Base-by-base conservation (phyloP, 176 grass and related monocot genomes). In the Secale cereale region DNA sequence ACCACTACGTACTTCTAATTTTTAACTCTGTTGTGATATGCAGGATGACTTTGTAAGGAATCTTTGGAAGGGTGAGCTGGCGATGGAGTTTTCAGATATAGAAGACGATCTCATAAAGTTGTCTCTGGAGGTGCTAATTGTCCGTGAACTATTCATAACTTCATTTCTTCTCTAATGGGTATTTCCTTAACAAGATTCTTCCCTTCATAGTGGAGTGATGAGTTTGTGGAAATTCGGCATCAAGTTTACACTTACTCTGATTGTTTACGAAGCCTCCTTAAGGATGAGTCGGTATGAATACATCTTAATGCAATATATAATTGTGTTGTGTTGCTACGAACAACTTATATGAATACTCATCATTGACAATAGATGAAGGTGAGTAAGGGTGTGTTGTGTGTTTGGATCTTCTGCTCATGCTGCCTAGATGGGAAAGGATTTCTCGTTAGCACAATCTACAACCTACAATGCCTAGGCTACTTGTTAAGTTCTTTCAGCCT, bases 121-220 rank as follows among this genome's bases (percentile, higher is more conserved):
- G 74, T 76, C 74, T 76, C 48, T 76, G 15, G 74, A 76, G 65
- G 65, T 67, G 65, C 65, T 35, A 33, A 67, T 67, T 16, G 13
- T 67, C 35, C 65, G 2, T 33, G 31, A 19, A 17, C 17, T 33
- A 35, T 67, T 35, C 65, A 33, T 33, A 20, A 19, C 65, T 19
- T 10, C 35, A 14, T 48, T 16, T 0, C 14, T 67, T 17, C 31
- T 67, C 28, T 8, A 35, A 33, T 30, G 17, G 31, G 31, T 67
- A 67, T 4, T 67, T 9, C 63, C 65, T 67, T 67, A 35, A 31
- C 16, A 67, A 19, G 8, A 19, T 35, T 67, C 28, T 33, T 31
- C 30, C 30, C 65, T 22, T 67, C 56, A 31, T 32, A 67, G 28
- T 17, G 46, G 28, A 54, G 46, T 56, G 46, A 46, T 32, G 17